phyloP scores from a whole-genome alignment of 2,329 filamentous ascomycete genomes.

The Colletotrichum costaricense region DNA sequence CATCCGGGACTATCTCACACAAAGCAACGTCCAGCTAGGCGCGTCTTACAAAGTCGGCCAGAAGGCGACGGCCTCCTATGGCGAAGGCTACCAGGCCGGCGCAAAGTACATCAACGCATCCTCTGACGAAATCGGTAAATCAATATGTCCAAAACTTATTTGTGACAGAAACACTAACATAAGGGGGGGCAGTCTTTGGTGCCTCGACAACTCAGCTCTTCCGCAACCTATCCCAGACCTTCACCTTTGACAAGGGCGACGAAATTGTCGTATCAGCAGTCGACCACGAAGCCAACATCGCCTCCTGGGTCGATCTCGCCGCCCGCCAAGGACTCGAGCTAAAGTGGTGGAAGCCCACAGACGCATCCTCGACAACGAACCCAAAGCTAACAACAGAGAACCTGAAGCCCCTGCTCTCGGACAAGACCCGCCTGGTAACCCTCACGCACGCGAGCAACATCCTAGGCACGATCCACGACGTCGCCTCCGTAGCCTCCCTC shows the following conservation, averaged over 20 bases:
- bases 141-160: too few relatives aligned
- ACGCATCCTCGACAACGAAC: constrained; percentile 51
- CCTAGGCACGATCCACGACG: constrained; percentile 76
- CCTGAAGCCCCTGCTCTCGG: constrained; percentile 68
- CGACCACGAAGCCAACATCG: constrained; percentile 83
- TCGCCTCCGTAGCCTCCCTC: constrained; percentile 63
- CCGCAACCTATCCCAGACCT: constrained; percentile 72
- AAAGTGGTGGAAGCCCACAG: constrained; percentile 75
- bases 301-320: constrained; percentile 78
- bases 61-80: constrained; percentile 69
- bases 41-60: constrained; percentile 73
- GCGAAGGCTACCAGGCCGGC: constrained; percentile 70
- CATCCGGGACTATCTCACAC: constrained; percentile 73
- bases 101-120: constrained; percentile 78
- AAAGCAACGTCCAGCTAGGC: constrained; percentile 80
- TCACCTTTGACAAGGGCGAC: constrained; percentile 65
- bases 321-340: constrained; percentile 68
- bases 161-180: not conserved
- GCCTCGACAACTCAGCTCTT: constrained; percentile 81
- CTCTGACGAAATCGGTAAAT: constrained; percentile 70
- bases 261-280: constrained; percentile 78
- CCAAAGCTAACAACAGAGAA: constrained; percentile 69
- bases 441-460: constrained; percentile 82
- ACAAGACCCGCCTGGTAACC: constrained; percentile 75
- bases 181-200: constrained; percentile 68